A percentile compares a stretch with the other conserved stretches of the same genome.
Evolutionary conservation across 345 rosid species (phyloP).

Genomic region (Lepidium aucheri): DNA sequence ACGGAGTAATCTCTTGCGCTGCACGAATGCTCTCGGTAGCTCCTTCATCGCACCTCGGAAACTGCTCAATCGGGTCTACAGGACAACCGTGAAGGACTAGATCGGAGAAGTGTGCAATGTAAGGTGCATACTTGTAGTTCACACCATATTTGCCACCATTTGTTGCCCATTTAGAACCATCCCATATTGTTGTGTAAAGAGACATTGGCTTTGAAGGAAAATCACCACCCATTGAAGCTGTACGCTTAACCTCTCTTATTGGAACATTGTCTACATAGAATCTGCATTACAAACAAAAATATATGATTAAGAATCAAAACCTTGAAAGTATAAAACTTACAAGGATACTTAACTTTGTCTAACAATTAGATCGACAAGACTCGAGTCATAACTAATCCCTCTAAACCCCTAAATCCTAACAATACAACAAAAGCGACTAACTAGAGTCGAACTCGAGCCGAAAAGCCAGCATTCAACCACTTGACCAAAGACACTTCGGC

Average conservation of each 20-base stretch:
- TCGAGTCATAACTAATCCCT: too few relatives aligned
- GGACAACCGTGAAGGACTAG: constrained; percentile 81
- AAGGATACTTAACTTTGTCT: too few relatives aligned
- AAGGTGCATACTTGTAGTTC: constrained; percentile 94
- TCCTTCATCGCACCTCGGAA: constrained; percentile 42
- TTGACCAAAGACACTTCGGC: background rate
- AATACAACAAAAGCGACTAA: too few relatives aligned
- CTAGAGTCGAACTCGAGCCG: too few relatives aligned
- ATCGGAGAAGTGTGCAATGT: constrained; percentile 51
- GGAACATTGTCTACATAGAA: constrained; percentile 75
- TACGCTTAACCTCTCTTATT: constrained; percentile 68
- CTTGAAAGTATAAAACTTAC: background rate
- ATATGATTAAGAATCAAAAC: background rate
- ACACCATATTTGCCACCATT: constrained; percentile 90
- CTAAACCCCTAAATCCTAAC: too few relatives aligned
- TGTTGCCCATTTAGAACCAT: constrained; percentile 94
- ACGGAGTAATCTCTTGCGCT: constrained; percentile 33
- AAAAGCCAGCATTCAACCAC: too few relatives aligned
- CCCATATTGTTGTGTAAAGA: constrained; percentile 92
- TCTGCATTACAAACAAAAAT: constrained; percentile 33
- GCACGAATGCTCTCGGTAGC: constrained; percentile 23
- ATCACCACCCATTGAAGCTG: constrained; percentile 65
- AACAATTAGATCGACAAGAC: too few relatives aligned
- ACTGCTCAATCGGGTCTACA: constrained; percentile 66
- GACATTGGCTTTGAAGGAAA: constrained; percentile 98